phyloP scores from a whole-genome alignment of 1,139 yeast species.

The Zygosaccharomyces pseudobailii region DNA sequence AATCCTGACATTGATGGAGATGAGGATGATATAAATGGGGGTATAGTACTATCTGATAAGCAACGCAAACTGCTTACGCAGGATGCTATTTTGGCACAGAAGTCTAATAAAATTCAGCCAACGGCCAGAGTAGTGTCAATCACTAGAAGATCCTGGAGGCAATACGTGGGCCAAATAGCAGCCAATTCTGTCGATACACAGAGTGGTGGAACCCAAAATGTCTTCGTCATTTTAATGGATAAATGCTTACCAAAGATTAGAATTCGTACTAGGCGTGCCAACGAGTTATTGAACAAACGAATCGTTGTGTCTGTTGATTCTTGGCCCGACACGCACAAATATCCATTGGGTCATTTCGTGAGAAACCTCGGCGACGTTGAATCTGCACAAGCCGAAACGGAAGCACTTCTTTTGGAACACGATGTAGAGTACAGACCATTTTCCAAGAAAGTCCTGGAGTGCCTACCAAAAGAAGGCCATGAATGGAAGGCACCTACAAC shows the following conservation, averaged over 20 bases:
- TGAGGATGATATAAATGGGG: constrained; percentile 34
- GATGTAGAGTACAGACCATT: constrained; percentile 97
- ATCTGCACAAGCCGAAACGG: constrained; percentile 93
- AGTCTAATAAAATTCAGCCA: constrained; percentile 60
- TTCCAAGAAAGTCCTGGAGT: constrained; percentile 83
- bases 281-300: constrained; percentile 76
- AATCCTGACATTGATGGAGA: constrained; percentile 54
- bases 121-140: constrained; percentile 91
- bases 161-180: constrained; percentile 91
- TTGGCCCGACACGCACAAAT: constrained; percentile 81
- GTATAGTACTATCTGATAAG: constrained; percentile 56
- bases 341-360: constrained; percentile 94
- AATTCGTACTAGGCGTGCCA: constrained; percentile 82
- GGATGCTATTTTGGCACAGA: constrained; percentile 65
- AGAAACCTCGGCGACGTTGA: constrained; percentile 86
- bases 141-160: constrained; percentile 89
- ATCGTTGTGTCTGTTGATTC: constrained; percentile 88
- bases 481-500: constrained; percentile 83
- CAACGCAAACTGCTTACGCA: constrained; percentile 72
- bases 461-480: constrained; percentile 90
- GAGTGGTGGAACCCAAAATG: constrained; percentile 57
- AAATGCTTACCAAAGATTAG: constrained; percentile 80
- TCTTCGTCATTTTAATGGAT: constrained; percentile 87
- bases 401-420: constrained; percentile 87
- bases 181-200: constrained; percentile 65